A percentile compares a stretch with the other conserved stretches of the same genome.
Evolutionary conservation across 768 basidiomycete genomes (phyloP).

Genomic region (Ramaria sp.): DNA sequence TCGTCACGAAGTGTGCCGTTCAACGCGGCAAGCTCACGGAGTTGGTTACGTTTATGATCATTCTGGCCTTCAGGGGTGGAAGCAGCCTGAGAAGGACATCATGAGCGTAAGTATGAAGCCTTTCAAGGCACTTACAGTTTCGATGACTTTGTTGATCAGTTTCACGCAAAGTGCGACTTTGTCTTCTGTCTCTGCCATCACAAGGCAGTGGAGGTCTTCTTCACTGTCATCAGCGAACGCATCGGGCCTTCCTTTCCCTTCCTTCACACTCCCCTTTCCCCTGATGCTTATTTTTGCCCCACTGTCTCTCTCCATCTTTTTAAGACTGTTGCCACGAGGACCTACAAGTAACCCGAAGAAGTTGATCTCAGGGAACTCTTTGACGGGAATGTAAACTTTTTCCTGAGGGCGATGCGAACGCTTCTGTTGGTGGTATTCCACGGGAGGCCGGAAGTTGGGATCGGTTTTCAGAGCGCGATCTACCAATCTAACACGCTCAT

Average conservation of each 20-base stretch:
- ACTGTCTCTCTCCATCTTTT: slow-evolving; percentile 98
- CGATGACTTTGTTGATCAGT: slow-evolving; percentile 96
- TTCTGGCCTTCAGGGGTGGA: slow-evolving; percentile 99
- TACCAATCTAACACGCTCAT: slow-evolving; percentile 85
- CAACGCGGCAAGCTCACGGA: slow-evolving; percentile 92
- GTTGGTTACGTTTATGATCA: slow-evolving; percentile 97
- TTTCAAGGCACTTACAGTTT: slow-evolving; percentile 55
- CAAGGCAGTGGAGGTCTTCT: slow-evolving; percentile 96
- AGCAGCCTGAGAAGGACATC: slow-evolving; percentile 58
- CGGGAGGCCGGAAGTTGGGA: slow-evolving; percentile 94
- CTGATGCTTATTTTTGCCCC: slow-evolving; percentile 98
- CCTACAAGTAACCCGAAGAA: slow-evolving; percentile 98
- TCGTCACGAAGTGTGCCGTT: slow-evolving; percentile 99
- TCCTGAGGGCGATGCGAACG: slow-evolving; percentile 89
- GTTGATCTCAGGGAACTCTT: slow-evolving; percentile 99
- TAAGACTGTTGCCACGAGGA: slow-evolving; percentile 96
- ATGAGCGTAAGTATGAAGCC: slow-evolving; percentile 4
- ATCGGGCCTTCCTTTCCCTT: slow-evolving; percentile 93
- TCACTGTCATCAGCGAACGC: slow-evolving; percentile 94
- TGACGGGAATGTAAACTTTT: slow-evolving; percentile 98
- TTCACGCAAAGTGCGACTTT: slow-evolving; percentile 87
- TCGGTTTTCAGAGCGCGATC: slow-evolving; percentile 97
- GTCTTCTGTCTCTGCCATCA: slow-evolving; percentile 85
- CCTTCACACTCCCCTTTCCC: slow-evolving; percentile 97
- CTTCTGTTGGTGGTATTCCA: slow-evolving; percentile 93